Evolutionary conservation across 257 asterid species (phyloP).

Genomic region (Solanum bulbocastanum): DNA sequence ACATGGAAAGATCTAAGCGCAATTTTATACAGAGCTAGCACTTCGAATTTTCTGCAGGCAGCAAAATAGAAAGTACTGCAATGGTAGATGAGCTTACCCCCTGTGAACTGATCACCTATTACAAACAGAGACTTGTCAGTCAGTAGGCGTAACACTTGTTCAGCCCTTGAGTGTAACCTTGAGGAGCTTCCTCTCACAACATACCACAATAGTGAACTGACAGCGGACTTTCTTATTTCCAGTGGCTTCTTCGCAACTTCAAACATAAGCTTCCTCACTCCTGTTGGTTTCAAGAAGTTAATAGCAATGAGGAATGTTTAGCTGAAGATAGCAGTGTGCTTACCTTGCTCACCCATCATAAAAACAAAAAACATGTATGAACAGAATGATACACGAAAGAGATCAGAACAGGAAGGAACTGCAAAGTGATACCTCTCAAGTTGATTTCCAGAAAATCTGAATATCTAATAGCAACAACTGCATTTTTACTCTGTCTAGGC

Average conservation of each 20-base stretch:
- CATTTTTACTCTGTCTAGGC: background rate
- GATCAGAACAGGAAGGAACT: background rate
- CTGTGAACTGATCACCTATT: conserved; percentile 37
- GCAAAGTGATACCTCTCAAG: background rate
- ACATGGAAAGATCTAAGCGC: background rate
- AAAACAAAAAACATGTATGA: background rate
- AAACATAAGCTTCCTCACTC: conserved; percentile 44
- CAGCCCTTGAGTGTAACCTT: conserved; percentile 68
- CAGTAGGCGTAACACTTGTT: conserved; percentile 35
- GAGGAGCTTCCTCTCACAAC: conserved; percentile 58
- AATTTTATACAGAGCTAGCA: background rate
- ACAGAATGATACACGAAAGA: background rate
- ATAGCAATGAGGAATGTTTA: background rate
- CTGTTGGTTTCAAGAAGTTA: conserved; percentile 30
- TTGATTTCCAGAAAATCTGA: background rate
- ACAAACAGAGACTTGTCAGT: conserved; percentile 37
- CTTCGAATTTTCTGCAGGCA: background rate
- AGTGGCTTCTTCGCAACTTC: conserved; percentile 70
- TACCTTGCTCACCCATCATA: background rate
- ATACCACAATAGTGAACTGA: conserved; percentile 55
- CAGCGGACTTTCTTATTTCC: conserved; percentile 50
- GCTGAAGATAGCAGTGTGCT: background rate
- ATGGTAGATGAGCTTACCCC: conserved; percentile 31
- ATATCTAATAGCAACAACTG: background rate
- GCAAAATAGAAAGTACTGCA: background rate